A percentile compares a stretch with the other conserved stretches of the same genome.
These are phyloP conservation scores for Rheum nobile DNA, from an alignment of 148 eudicot genomes.

Conservation along the genomic window DNA sequence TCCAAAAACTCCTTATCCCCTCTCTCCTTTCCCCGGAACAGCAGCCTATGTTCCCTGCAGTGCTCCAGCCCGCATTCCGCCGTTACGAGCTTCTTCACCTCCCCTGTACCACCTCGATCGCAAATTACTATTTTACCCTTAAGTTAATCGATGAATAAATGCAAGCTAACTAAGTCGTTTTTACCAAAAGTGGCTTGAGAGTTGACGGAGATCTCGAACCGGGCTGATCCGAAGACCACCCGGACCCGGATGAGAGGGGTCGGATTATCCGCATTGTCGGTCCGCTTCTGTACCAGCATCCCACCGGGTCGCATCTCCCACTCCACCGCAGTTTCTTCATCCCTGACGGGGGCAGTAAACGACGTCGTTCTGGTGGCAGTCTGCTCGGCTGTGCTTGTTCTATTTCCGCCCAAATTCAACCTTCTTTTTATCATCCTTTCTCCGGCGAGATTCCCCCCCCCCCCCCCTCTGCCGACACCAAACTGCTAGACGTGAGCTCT, in stretches of 20 bases:
- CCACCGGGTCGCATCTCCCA: conserved; percentile 44
- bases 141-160: neutral
- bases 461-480: neutral
- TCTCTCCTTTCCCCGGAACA: conserved; percentile 35
- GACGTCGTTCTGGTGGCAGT: conserved; percentile 11
- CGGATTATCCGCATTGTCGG: conserved; percentile 6
- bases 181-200: conserved; percentile 45
- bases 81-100: conserved; percentile 37
- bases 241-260: conserved; percentile 26
- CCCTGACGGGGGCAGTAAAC: neutral
- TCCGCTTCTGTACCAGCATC: conserved; percentile 33
- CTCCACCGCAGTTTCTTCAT: conserved; percentile 20
- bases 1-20: conserved; percentile 32
- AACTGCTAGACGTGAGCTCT: neutral
- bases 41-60: conserved; percentile 31
- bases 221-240: conserved; percentile 20
- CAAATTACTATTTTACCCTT: neutral
- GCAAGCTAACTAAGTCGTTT: no score
- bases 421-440: conserved; percentile 15
- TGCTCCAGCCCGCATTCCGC: conserved; percentile 31
- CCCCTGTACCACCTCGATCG: conserved; percentile 16
- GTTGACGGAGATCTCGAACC: conserved; percentile 26
- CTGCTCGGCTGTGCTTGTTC: neutral
- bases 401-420: conserved; percentile 10
- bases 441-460: no score